Conservation (phyloP, 1,284 basidiomycete species). For the Cryptococcus depauperatus region DNA sequence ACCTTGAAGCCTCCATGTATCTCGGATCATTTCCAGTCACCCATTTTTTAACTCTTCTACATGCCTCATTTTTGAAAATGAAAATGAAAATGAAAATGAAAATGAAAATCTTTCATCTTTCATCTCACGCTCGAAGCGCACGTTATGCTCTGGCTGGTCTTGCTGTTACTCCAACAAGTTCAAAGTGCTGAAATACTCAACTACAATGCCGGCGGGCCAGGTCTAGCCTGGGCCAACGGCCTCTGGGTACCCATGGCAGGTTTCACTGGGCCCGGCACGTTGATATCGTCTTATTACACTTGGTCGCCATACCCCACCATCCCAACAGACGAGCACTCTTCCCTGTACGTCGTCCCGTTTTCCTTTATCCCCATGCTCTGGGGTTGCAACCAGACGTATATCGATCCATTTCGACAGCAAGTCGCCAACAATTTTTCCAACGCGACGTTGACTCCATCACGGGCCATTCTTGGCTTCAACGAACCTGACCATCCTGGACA, state of each 20-base stretch:
- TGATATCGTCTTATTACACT: slow-evolving; percentile 27
- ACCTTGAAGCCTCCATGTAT: too few relatives aligned
- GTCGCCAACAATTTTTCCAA: slow-evolving; percentile 15
- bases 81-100: too few relatives aligned
- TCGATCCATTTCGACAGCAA: slow-evolving; percentile 17
- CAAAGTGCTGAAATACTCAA: neutral
- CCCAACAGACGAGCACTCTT: slow-evolving; percentile 1
- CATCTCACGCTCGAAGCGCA: too few relatives aligned
- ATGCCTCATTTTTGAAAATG: too few relatives aligned
- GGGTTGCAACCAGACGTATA: slow-evolving; percentile 23
- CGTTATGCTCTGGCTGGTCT: too few relatives aligned
- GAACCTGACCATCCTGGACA: slow-evolving; percentile 26
- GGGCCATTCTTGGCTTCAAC: slow-evolving; percentile 28
- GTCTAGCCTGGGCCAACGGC: slow-evolving; percentile 24
- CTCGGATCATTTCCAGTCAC: too few relatives aligned
- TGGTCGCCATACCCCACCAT: slow-evolving; percentile 20
- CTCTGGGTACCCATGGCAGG: slow-evolving; percentile 23
- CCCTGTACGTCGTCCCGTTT: slow-evolving; percentile 14
- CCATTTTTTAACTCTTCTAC: too few relatives aligned
- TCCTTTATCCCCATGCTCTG: slow-evolving; percentile 31
- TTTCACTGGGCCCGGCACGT: slow-evolving; percentile 15
- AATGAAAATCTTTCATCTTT: too few relatives aligned
- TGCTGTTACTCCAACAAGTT: neutral
- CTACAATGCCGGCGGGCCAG: slow-evolving; percentile 10
- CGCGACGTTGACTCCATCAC: slow-evolving; percentile 10